Evolutionary conservation across 169 alveolate species (phyloP).

Genomic region (Babesia bigemina): DNA sequence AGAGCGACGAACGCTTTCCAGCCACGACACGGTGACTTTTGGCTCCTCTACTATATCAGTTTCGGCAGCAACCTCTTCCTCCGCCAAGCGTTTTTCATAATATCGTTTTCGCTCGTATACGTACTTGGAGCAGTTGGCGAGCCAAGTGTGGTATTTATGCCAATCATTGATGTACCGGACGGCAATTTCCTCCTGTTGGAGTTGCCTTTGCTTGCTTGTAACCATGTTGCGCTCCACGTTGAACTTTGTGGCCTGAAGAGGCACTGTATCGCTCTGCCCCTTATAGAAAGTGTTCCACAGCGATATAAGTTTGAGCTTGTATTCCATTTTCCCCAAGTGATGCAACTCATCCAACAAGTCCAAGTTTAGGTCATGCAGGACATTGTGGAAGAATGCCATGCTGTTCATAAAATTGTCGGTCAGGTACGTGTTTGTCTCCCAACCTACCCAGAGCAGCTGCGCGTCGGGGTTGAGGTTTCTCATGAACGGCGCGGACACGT

Average conservation of each 20-base stretch:
- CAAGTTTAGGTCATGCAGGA: not conserved
- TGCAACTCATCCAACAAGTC: not conserved
- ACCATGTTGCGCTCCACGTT: not conserved
- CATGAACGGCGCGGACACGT: not conserved
- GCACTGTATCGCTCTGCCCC: not conserved
- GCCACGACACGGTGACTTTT: no score
- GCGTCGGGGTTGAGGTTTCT: not conserved
- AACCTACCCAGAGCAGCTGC: conserved; percentile 2
- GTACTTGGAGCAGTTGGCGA: conserved; percentile 2
- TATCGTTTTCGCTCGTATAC: no score
- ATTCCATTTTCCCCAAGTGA: not conserved
- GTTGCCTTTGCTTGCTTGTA: not conserved
- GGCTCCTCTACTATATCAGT: no score
- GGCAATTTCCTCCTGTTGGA: not conserved
- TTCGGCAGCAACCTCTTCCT: no score
- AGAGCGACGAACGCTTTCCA: no score
- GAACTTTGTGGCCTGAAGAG: not conserved
- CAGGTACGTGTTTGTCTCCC: conserved; percentile 8
- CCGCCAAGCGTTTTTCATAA: no score
- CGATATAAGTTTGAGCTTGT: not conserved
- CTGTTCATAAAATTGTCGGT: not conserved
- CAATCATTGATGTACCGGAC: not conserved
- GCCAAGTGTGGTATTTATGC: conserved; percentile 5
- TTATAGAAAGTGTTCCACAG: conserved; percentile 11
- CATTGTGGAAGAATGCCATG: not conserved